Evolutionary conservation across 2,329 filamentous ascomycete species (phyloP).

Genomic region (Pseudocercospora eumusae): DNA sequence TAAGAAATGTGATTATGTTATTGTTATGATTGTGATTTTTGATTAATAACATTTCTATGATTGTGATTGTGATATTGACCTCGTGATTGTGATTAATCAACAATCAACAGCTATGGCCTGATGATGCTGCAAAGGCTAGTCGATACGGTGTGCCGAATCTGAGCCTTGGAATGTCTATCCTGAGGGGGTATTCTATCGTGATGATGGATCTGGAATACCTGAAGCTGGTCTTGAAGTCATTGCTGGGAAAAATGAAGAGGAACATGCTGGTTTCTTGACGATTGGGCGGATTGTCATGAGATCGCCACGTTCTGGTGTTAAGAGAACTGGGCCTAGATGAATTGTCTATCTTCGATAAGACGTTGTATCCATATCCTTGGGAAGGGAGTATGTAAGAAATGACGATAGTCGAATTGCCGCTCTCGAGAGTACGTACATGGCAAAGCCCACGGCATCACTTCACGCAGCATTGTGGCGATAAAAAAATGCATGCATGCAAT

Average conservation of each 20-base stretch:
- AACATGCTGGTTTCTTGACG: not conserved
- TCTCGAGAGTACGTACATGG: not conserved
- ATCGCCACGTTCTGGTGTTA: not conserved
- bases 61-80: too few species aligned
- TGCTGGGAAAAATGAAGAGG: conserved; percentile 20
- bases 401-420: not conserved
- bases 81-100: too few species aligned
- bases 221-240: conserved; percentile 19
- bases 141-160: conserved; percentile 26
- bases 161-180: conserved; percentile 17
- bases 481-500: not conserved
- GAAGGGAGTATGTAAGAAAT: not conserved
- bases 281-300: conserved; percentile 4
- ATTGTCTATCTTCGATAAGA: not conserved
- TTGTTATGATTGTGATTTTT: too few species aligned
- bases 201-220: conserved; percentile 25
- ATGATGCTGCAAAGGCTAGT: conserved; percentile 15
- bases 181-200: conserved; percentile 22
- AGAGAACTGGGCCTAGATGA: not conserved
- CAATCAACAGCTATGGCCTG: too few species aligned
- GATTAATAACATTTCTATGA: too few species aligned
- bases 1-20: too few species aligned
- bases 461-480: not conserved
- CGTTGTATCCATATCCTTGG: not conserved
- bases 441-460: not conserved